phyloP scores from a whole-genome alignment of 129 eudicot species.

The Pseudognaphalium luteoalbum region DNA sequence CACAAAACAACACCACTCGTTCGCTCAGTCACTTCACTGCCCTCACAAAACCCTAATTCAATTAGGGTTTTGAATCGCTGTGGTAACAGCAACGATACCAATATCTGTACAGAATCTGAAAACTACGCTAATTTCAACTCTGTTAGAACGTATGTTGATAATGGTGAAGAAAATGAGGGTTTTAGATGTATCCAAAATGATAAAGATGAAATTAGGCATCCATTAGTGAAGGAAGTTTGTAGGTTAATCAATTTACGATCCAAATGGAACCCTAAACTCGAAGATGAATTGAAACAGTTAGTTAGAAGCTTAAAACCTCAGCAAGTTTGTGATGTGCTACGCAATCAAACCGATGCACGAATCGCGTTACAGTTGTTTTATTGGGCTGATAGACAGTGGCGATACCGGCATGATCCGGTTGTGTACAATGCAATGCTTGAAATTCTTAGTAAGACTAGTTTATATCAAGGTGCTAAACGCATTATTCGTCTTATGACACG shows the following conservation, averaged over 20 bases:
- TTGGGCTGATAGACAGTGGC: slow-evolving; percentile 88
- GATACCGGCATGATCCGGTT: slow-evolving; percentile 67
- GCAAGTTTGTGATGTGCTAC: slow-evolving; percentile 69
- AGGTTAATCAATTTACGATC: slow-evolving; percentile 59
- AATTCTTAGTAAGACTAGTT: slow-evolving; percentile 66
- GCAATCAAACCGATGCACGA: slow-evolving; percentile 59
- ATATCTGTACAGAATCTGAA: not conserved
- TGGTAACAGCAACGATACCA: not conserved
- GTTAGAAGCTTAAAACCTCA: slow-evolving; percentile 67
- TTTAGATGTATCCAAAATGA: slow-evolving; percentile 31
- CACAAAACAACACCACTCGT: slow-evolving; percentile 1
- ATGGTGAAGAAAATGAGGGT: slow-evolving; percentile 31
- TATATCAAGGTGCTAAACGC: slow-evolving; percentile 77
- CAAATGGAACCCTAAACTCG: slow-evolving; percentile 62
- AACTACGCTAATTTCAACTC: not conserved
- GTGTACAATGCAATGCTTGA: slow-evolving; percentile 77
- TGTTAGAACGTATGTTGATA: slow-evolving; percentile 8
- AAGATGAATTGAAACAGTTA: slow-evolving; percentile 55
- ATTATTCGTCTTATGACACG: slow-evolving; percentile 65
- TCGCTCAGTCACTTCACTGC: slow-evolving; percentile 17
- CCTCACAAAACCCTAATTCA: slow-evolving; percentile 28
- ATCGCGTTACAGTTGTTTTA: slow-evolving; percentile 73
- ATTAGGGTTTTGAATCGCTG: not conserved
- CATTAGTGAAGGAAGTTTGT: slow-evolving; percentile 73
- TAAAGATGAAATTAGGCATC: slow-evolving; percentile 67